Evolutionary conservation across 805 yeast species (phyloP), one percentile per base, ranked within the genome.

Genomic region (Nakazawaea populi): DNA sequence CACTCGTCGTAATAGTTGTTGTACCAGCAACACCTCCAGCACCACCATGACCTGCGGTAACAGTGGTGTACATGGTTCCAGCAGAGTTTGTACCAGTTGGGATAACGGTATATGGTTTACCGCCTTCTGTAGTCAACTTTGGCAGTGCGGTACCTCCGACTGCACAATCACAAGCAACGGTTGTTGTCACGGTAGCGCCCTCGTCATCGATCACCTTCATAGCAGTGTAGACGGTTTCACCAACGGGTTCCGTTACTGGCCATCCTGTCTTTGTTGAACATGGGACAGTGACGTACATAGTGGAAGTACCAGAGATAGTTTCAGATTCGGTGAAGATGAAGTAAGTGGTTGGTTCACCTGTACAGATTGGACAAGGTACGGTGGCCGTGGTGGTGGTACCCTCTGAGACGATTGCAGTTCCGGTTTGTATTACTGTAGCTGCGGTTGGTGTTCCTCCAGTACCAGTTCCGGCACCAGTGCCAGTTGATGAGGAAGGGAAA

Each of bases 201-300:
- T 30, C 43, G 6, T 8, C 31, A 28, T 27, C 27, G n/a, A 37
- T n/a, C 14, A 18, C 14, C 8, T 12, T 7, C 40, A 37, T 11
- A 2, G 8, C 11, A 14, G 51, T 49, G 44, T 49, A 44, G 7
- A 49, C 34, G 8, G 32, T 11, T 6, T 29, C 48, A 4, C 44
- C 45, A 10, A n/a, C 36, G 4, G 48, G 44, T 29, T 49, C 52
- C 24, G 52, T 49, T 8, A 42, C 40, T 32, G 59, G 56, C 14
- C 58, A 42, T 29, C 62, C 54, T 32, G 60, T 55, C 46, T 53
- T 48, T 10, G 48, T 49, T 31, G 48, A 40, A 31, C 52, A 50
- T 29, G 52, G 49, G 10, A 46, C 49, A 11, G 49, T 41, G 27
- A 31, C 39, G 11, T 30, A 18, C 6, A 31, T 24, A 5, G 52